Evolutionary conservation across 2,329 filamentous ascomycete genomes (phyloP), one percentile per base, ranked within the genome.

Genomic region (Helminthosporium solani): DNA sequence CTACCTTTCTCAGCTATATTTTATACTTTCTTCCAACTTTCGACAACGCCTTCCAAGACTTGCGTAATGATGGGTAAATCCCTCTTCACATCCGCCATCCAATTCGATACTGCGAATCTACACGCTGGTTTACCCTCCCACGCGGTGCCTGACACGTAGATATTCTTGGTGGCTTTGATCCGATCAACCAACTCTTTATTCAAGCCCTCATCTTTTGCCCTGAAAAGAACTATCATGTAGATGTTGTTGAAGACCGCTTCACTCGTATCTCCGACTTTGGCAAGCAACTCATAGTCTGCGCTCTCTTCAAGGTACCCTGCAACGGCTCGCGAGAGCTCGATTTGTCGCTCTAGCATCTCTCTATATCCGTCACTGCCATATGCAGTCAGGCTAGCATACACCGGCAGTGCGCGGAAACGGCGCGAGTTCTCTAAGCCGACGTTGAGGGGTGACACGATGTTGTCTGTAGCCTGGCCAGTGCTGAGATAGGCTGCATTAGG

Each of bases 371-470:
- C 66, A 1, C 76, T 76, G 0, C 92, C 92, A 58, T 94, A 86
- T 37, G 86, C 85, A 16, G 86, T 67, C 2, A 96, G 78, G 0
- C 85, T 87, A 9, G 89, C 85, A 63, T 96, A 96, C 7, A 90
- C 87, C 0, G 92, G 91, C n/a, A 96, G 75, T 0, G 91, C 91
- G 42, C 92, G 83, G 74, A 96, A 95, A 5, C 91, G 85, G 31
- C 91, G 83, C 2, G 90, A 96, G 70, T 96, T 96, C 60, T 96
- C 91, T 16, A 96, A 76, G 16, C 90, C 90, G 46, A 94, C 82
- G 69, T 96, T 92, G 14, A 95, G 74, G 0, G 91, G 91, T 3
- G 87, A 91, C n/a, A 85, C 83, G 51, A 94, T 86, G 1, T 56
- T 60, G 43, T 68, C 60, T 39, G 62, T 50, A 47, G 64, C 59